Percentiles rank a stretch among this genome's conserved stretches.
These are phyloP conservation scores for Fusarium pilosicola DNA, from an alignment of 2,329 filamentous ascomycete genomes.

Conservation along the genomic window DNA sequence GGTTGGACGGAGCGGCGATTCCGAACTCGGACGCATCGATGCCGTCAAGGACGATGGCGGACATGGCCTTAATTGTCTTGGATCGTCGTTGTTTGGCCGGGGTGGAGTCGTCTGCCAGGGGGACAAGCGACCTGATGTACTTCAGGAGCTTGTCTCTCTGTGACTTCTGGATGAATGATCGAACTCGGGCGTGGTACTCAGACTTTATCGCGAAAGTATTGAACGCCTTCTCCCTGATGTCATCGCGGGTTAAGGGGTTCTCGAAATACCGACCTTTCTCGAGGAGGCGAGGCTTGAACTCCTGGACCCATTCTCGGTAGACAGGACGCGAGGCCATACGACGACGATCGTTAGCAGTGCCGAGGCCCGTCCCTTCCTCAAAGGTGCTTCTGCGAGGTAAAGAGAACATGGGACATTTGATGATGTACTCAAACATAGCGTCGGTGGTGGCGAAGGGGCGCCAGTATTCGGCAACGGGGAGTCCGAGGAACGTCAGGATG, in stretches of 20 bases:
- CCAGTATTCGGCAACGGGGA: conserved; percentile 61
- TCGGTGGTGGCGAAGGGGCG: conserved; percentile 64
- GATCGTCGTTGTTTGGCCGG: neutral
- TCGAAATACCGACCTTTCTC: conserved; percentile 50
- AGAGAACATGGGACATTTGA: conserved; percentile 68
- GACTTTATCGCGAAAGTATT: conserved; percentile 56
- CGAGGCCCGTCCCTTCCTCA: conserved; percentile 42
- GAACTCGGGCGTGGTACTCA: conserved; percentile 53
- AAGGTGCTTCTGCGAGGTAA: conserved; percentile 48
- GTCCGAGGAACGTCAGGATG: conserved; percentile 71
- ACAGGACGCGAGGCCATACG: conserved; percentile 65
- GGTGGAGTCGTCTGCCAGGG: conserved; percentile 35
- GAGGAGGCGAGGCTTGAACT: conserved; percentile 67
- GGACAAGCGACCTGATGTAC: conserved; percentile 53
- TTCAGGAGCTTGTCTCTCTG: conserved; percentile 54
- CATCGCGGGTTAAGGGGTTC: conserved; percentile 50
- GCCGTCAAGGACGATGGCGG: conserved; percentile 60
- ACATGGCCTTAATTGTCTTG: conserved; percentile 53
- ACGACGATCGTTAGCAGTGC: conserved; percentile 66
- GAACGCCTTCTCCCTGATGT: conserved; percentile 65
- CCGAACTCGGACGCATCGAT: conserved; percentile 51
- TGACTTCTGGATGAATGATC: conserved; percentile 54
- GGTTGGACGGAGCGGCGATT: conserved; percentile 36
- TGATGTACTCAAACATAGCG: conserved; percentile 71
- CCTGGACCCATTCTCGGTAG: conserved; percentile 69